A percentile compares a stretch with the other conserved stretches of the same genome.
These are phyloP conservation scores for Xanthoconium stramineum DNA, from an alignment of 768 basidiomycete genomes.

Conservation along the genomic window DNA sequence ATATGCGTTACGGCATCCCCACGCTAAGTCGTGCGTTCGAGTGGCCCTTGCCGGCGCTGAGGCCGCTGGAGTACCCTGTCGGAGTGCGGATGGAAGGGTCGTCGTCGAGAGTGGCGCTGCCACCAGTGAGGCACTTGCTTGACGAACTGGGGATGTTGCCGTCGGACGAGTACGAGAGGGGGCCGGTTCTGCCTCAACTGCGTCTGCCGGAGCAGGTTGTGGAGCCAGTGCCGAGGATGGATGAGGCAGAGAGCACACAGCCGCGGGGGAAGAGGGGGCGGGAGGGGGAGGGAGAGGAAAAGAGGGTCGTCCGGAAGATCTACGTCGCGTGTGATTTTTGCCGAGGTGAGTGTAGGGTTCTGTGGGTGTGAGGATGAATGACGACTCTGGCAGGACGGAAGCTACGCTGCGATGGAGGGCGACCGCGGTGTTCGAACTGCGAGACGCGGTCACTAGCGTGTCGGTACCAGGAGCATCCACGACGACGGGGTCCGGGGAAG, in stretches of 20 bases:
- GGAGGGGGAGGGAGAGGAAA: conserved; percentile 21
- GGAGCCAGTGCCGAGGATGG: background rate
- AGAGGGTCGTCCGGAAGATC: conserved; percentile 28
- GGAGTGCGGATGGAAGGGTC: conserved; percentile 14
- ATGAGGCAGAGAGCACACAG: conserved; percentile 11
- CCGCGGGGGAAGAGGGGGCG: conserved; percentile 20
- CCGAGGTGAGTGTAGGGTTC: conserved; percentile 47
- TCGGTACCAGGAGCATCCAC: conserved; percentile 46
- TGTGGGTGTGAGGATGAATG: background rate
- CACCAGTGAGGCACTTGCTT: conserved; percentile 27
- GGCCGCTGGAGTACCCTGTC: conserved; percentile 15
- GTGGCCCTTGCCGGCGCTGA: conserved; percentile 22
- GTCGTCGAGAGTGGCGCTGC: conserved; percentile 25
- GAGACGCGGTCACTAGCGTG: conserved; percentile 49
- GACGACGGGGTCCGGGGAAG: conserved; percentile 74
- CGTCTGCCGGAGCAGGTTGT: conserved; percentile 21
- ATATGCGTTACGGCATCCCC: conserved; percentile 13
- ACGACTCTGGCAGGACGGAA: conserved; percentile 53
- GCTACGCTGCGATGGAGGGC: conserved; percentile 67
- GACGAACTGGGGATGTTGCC: conserved; percentile 20
- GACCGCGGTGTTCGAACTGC: conserved; percentile 65
- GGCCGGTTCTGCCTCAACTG: conserved; percentile 28
- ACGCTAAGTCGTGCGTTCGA: conserved; percentile 23
- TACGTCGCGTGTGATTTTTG: conserved; percentile 74
- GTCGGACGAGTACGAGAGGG: conserved; percentile 17